These are phyloP conservation scores for Cutaneotrichosporon dermatis DNA, from an alignment of 1,284 basidiomycete species.

Conservation along the genomic window DNA sequence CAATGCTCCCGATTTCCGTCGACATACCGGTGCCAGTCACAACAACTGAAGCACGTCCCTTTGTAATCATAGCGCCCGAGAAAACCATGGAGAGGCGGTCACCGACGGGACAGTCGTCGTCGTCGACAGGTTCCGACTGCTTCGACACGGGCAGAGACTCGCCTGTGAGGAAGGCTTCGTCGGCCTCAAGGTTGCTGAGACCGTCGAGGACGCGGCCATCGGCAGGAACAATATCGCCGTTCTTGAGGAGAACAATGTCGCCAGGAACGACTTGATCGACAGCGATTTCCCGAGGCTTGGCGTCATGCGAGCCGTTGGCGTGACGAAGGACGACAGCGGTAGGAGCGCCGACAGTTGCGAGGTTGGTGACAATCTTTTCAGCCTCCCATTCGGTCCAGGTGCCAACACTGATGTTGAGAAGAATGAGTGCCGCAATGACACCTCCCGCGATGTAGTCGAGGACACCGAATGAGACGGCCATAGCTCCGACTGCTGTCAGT, in stretches of 20 bases:
- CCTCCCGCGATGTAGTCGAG: constrained; percentile 62
- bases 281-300: constrained; percentile 43
- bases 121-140: constrained; percentile 50
- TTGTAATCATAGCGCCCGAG: constrained; percentile 61
- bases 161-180: constrained; percentile 67
- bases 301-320: constrained; percentile 47
- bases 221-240: constrained; percentile 61
- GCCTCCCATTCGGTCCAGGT: constrained; percentile 50
- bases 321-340: constrained; percentile 59
- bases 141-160: constrained; percentile 66
- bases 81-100: constrained; percentile 50
- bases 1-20: constrained; percentile 63
- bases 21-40: constrained; percentile 62
- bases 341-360: constrained; percentile 54
- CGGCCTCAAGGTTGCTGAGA: constrained; percentile 55
- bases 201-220: constrained; percentile 54
- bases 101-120: constrained; percentile 54
- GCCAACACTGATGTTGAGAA: constrained; percentile 54
- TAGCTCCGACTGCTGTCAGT: constrained; percentile 53
- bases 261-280: constrained; percentile 62
- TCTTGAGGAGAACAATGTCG: constrained; percentile 58
- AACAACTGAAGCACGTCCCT: constrained; percentile 60
- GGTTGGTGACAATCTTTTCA: constrained; percentile 50
- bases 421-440: constrained; percentile 61
- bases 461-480: constrained; percentile 63